Evolutionary conservation across 176 grass and related monocot species (phyloP).

Genomic region (Areca catechu): DNA sequence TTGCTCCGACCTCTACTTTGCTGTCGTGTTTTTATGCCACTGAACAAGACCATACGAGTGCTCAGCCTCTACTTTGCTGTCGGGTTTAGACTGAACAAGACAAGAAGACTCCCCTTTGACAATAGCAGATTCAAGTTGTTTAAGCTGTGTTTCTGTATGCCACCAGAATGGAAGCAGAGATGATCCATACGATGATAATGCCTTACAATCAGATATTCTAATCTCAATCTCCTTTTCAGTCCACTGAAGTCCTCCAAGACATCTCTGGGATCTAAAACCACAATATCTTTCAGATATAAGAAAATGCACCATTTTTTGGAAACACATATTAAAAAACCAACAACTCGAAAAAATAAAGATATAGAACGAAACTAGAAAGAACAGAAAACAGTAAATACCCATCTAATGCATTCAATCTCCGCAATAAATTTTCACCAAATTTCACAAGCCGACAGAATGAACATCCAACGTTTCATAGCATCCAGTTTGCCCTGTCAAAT

Average conservation of each 20-base stretch:
- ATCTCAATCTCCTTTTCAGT: conserved; percentile 67
- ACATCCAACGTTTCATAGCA: conserved; percentile 39
- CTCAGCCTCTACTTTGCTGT: conserved; percentile 16
- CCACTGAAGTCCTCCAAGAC: conserved; percentile 34
- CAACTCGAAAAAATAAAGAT: not conserved
- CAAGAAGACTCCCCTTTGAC: conserved; percentile 39
- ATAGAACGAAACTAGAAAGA: conserved; percentile 8
- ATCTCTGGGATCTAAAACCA: conserved; percentile 20
- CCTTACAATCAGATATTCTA: conserved; percentile 72
- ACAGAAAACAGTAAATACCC: conserved; percentile 41
- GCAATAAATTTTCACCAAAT: conserved; percentile 63
- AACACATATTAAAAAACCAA: not conserved
- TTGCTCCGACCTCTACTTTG: conserved; percentile 22
- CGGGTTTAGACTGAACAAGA: conserved; percentile 21
- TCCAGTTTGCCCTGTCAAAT: conserved; percentile 6
- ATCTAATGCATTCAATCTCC: conserved; percentile 57
- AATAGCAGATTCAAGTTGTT: conserved; percentile 64
- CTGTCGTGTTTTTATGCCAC: conserved; percentile 15
- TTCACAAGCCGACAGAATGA: conserved; percentile 72
- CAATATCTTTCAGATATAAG: conserved; percentile 18
- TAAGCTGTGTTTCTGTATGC: conserved; percentile 69
- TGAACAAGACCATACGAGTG: conserved; percentile 16
- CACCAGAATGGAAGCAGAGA: conserved; percentile 93
- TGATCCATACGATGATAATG: conserved; percentile 64
- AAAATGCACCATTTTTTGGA: not conserved